phyloP scores from a whole-genome alignment of 2,329 filamentous ascomycete species.

The Lanzia echinophila region DNA sequence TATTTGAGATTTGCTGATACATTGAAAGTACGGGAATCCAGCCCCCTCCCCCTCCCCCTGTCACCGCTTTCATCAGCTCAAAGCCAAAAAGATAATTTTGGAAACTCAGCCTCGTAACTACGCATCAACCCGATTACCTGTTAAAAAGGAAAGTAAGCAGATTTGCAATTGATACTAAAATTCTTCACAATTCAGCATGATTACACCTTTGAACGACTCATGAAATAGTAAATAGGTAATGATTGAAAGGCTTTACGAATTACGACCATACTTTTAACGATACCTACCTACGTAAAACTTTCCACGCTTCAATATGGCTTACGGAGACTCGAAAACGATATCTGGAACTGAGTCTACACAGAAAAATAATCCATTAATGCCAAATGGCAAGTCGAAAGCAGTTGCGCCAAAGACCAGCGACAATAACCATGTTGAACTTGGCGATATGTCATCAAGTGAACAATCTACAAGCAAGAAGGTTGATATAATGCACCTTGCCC shows the following conservation, averaged over 20 bases:
- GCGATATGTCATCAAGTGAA: slow-evolving; percentile 24
- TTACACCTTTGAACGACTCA: neutral
- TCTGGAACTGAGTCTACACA: slow-evolving; percentile 14
- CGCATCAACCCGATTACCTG: neutral
- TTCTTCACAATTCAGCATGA: neutral
- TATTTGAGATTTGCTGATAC: too few relatives aligned
- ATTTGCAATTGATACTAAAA: neutral
- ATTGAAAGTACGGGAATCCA: neutral
- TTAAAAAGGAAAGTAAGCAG: neutral
- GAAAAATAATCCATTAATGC: slow-evolving; percentile 40
- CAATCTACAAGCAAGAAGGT: slow-evolving; percentile 42
- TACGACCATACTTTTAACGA: neutral
- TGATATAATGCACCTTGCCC: slow-evolving; percentile 93
- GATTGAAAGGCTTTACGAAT: neutral
- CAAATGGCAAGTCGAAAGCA: slow-evolving; percentile 46
- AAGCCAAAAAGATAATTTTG: neutral
- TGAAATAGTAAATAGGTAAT: neutral
- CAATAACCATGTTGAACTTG: slow-evolving; percentile 31
- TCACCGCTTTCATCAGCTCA: slow-evolving; percentile 2
- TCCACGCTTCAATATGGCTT: slow-evolving; percentile 16
- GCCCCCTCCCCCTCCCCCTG: neutral
- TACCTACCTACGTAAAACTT: too few relatives aligned
- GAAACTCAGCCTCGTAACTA: slow-evolving; percentile 8
- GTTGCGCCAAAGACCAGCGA: slow-evolving; percentile 49
- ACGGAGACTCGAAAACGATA: slow-evolving; percentile 16